A percentile compares a stretch with the other conserved stretches of the same genome.
phyloP scores from a whole-genome alignment of 2,329 filamentous ascomycete species.

The Cryphonectria parasitica region DNA sequence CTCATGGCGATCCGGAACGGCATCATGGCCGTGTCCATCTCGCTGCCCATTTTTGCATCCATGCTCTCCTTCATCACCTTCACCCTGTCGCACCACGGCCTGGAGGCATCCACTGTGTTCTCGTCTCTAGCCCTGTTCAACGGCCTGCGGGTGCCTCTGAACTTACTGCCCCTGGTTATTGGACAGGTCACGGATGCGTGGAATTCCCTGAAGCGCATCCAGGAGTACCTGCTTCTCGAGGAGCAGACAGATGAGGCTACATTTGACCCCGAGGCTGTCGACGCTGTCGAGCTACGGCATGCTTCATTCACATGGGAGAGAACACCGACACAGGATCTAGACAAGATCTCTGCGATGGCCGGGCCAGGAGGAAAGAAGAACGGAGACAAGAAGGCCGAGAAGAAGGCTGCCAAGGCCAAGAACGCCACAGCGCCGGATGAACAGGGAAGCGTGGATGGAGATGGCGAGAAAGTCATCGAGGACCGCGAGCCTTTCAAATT shows the following conservation, averaged over 20 bases:
- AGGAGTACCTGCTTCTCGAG: conserved; percentile 86
- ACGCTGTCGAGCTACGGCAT: conserved; percentile 71
- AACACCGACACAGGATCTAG: conserved; percentile 58
- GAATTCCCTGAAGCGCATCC: conserved; percentile 80
- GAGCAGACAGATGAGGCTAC: conserved; percentile 76
- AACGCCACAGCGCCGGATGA: conserved; percentile 34
- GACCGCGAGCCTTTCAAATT: conserved; percentile 68
- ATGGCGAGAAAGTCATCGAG: conserved; percentile 53
- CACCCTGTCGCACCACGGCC: conserved; percentile 65
- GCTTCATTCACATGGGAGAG: conserved; percentile 90
- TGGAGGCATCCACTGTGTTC: conserved; percentile 81
- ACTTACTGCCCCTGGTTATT: conserved; percentile 84
- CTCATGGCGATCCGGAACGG: conserved; percentile 82
- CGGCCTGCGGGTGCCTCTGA: conserved; percentile 84
- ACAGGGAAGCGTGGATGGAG: conserved; percentile 38
- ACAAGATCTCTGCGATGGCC: conserved; percentile 46
- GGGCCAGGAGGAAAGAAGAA: conserved; percentile 46
- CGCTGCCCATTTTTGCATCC: conserved; percentile 89
- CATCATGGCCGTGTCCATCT: conserved; percentile 82
- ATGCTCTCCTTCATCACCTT: conserved; percentile 94
- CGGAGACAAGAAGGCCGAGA: conserved; percentile 48
- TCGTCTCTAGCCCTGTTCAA: conserved; percentile 96
- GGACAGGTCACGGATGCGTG: conserved; percentile 89
- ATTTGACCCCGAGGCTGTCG: conserved; percentile 58
- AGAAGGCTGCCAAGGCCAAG: conserved; percentile 42